phyloP scores from a whole-genome alignment of 805 yeast genomes.

The Yarrowia sp. region DNA sequence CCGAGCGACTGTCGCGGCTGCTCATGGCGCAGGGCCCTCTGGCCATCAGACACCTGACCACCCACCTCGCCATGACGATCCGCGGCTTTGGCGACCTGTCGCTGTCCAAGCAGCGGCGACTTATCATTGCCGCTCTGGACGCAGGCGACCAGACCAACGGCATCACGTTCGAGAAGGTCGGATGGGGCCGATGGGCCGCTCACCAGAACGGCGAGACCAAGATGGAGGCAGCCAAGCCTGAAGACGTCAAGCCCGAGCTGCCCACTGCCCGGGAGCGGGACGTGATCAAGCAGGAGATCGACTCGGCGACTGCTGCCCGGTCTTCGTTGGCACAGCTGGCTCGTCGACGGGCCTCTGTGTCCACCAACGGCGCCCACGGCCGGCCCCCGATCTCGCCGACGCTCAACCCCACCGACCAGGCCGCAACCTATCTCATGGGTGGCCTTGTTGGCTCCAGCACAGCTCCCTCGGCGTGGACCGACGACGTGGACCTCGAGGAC shows the following conservation, averaged over 20 bases:
- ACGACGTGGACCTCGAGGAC: slow-evolving; percentile 37
- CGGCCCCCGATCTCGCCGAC: slow-evolving; percentile 39
- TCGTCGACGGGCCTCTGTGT: slow-evolving; percentile 28
- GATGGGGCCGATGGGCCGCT: slow-evolving; percentile 98
- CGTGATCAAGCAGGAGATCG: slow-evolving; percentile 6
- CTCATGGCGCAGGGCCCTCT: slow-evolving; percentile 75
- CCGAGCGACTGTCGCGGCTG: slow-evolving; percentile 67
- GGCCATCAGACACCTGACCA: slow-evolving; percentile 85
- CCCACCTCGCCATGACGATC: slow-evolving; percentile 68
- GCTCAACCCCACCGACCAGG: slow-evolving; percentile 36
- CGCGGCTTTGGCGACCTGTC: slow-evolving; percentile 77
- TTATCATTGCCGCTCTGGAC: slow-evolving; percentile 86
- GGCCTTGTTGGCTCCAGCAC: slow-evolving; percentile 9
- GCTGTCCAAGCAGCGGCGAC: slow-evolving; percentile 81
- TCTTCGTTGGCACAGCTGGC: slow-evolving; percentile 9
- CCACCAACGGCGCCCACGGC: slow-evolving; percentile 19
- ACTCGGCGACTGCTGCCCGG: background rate
- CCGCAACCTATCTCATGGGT: slow-evolving; percentile 31
- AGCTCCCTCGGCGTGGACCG: slow-evolving; percentile 30
- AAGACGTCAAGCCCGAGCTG: background rate
- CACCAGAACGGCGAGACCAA: slow-evolving; percentile 36
- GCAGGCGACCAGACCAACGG: slow-evolving; percentile 44
- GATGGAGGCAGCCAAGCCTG: background rate
- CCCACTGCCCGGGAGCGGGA: background rate
- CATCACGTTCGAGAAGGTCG: slow-evolving; percentile 83